These are phyloP conservation scores for Fusarium foetens DNA, from an alignment of 2,329 filamentous ascomycete species.

Conservation along the genomic window DNA sequence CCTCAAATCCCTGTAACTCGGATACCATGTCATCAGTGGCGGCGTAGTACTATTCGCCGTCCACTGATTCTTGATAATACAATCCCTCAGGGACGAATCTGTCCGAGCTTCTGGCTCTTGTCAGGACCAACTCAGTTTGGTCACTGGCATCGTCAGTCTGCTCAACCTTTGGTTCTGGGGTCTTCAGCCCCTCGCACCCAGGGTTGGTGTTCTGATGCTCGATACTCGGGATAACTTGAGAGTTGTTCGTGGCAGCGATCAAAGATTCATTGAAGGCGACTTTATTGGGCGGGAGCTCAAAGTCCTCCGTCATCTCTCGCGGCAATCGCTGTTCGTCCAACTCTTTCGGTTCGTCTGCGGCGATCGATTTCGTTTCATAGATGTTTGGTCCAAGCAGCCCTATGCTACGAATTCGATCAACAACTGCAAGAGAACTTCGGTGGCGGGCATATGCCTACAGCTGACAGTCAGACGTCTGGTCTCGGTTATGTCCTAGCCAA, in stretches of 20 bases:
- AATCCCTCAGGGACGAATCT: background rate
- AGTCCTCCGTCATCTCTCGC: conserved; percentile 1
- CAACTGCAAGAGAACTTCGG: background rate
- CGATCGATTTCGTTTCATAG: background rate
- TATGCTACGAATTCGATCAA: background rate
- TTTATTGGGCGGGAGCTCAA: background rate
- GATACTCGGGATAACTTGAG: background rate
- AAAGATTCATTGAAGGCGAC: background rate
- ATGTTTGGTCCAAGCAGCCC: background rate
- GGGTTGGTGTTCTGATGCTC: background rate
- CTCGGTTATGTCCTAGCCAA: background rate
- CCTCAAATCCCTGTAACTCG: background rate
- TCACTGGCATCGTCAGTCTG: background rate
- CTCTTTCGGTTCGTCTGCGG: background rate
- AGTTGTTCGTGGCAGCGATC: background rate
- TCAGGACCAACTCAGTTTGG: background rate
- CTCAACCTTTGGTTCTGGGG: background rate
- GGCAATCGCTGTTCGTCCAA: background rate
- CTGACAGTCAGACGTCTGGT: background rate
- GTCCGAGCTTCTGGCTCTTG: background rate
- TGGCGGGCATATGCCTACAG: conserved; percentile 3
- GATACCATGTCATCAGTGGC: background rate
- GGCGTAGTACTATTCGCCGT: background rate
- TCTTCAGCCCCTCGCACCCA: background rate
- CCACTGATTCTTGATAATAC: background rate